A percentile compares a stretch with the other conserved stretches of the same genome.
Conservation (phyloP, 169 alveolate genomes). For the Theileria equi region DNA sequence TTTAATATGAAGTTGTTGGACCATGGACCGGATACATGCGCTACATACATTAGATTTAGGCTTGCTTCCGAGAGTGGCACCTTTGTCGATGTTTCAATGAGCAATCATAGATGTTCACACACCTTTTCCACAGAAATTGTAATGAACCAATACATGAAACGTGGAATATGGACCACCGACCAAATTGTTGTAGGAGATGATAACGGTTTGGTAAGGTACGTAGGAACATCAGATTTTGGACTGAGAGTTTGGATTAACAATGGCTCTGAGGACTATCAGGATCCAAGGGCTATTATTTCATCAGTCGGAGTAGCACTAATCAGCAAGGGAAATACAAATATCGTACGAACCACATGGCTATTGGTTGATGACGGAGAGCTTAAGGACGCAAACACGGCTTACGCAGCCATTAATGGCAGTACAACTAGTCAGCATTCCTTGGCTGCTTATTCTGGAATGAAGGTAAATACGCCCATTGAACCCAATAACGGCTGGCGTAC, state of each 20-base stretch:
- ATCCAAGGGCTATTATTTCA: slow-evolving; percentile 27
- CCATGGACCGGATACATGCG: slow-evolving; percentile 63
- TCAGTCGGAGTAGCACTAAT: slow-evolving; percentile 28
- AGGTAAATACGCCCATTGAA: not conserved
- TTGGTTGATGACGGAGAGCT: slow-evolving; percentile 50
- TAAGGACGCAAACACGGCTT: slow-evolving; percentile 9
- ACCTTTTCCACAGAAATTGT: slow-evolving; percentile 13
- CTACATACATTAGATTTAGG: slow-evolving; percentile 58
- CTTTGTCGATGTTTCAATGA: slow-evolving; percentile 52
- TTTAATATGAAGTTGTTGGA: slow-evolving; percentile 38
- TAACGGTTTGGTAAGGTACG: slow-evolving; percentile 43
- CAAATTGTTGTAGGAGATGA: slow-evolving; percentile 42
- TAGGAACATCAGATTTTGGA: slow-evolving; percentile 59
- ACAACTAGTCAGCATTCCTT: slow-evolving; percentile 30
- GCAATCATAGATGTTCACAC: slow-evolving; percentile 51
- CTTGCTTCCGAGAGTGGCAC: slow-evolving; percentile 66
- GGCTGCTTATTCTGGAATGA: slow-evolving; percentile 2
- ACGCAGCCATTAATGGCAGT: slow-evolving; percentile 40
- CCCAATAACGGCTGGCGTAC: slow-evolving; percentile 26
- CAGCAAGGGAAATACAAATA: slow-evolving; percentile 6
- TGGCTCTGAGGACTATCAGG: slow-evolving; percentile 61
- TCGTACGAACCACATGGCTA: slow-evolving; percentile 20
- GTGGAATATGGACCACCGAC: slow-evolving; percentile 70
- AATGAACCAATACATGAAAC: slow-evolving; percentile 44
- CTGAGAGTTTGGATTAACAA: slow-evolving; percentile 64